Conservation (phyloP, 768 basidiomycete genomes). For the Epithele typhae region DNA sequence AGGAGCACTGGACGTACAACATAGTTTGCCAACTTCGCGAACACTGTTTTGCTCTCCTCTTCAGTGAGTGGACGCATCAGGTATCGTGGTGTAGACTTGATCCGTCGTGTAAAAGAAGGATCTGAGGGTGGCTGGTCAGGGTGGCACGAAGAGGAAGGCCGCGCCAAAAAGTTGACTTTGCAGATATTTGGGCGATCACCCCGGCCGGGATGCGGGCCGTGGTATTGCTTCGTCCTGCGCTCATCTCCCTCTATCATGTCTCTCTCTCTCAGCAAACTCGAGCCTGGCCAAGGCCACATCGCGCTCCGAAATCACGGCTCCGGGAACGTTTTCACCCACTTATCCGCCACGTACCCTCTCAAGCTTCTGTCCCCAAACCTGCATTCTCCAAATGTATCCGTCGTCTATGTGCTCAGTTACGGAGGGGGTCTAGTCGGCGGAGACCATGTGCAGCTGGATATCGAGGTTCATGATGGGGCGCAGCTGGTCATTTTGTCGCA, state of each 20-base stretch:
- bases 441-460: conserved; percentile 63
- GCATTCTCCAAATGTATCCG: conserved; percentile 44
- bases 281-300: conserved; percentile 54
- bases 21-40: conserved; percentile 96
- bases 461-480: conserved; percentile 52
- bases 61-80: conserved; percentile 96
- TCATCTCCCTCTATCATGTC: conserved; percentile 3
- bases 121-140: too few species aligned
- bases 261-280: conserved; percentile 2
- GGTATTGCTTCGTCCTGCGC: too few species aligned
- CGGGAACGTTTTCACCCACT: conserved; percentile 62
- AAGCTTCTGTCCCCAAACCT: conserved; percentile 79
- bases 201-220: too few species aligned
- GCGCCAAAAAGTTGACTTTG: conserved; percentile 6
- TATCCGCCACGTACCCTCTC: conserved; percentile 80
- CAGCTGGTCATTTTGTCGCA: conserved; percentile 79
- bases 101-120: too few species aligned
- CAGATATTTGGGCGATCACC: neutral
- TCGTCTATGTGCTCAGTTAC: conserved; percentile 81
- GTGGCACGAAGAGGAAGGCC: too few species aligned
- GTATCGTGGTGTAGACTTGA: too few species aligned
- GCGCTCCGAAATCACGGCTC: conserved; percentile 47
- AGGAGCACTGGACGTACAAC: conserved; percentile 52
- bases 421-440: conserved; percentile 91
- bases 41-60: conserved; percentile 94